Evolutionary conservation across 768 basidiomycete species (phyloP), one percentile per base, ranked within the genome.

Genomic region (Phylloporus sp.): DNA sequence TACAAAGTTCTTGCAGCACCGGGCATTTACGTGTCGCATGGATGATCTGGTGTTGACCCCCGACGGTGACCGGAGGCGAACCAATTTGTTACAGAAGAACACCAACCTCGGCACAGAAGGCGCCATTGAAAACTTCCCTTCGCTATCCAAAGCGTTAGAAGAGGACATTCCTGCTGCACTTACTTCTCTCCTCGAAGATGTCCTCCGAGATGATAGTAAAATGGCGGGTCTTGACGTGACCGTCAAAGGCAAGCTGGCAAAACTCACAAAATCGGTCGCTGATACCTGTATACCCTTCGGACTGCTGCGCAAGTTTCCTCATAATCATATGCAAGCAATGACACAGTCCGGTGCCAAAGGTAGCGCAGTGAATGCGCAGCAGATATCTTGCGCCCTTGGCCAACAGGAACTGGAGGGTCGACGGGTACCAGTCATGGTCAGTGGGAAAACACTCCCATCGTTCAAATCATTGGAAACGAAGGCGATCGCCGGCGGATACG

Each of bases 301-400:
- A 27, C 80, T 99, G 38, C 76, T 92, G 56, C 90, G 94, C 58
- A 83, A 86, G 52, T 99, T 99, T 74, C 96, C 96, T 33, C 82
- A 91, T 62, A 99, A 99, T 69, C 84, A 98, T 79, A 98, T 98
- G 96, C 95, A 98, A 66, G 82, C 86, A 37, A 98, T 98, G 96
- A 97, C 94, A 3, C 79, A 89, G 44, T 97, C 95, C 28, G 96
- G 96, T 55, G 96, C 96, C 35, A 99, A 99, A 69, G 96, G 96
- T 42, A 94, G 90, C 50, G 87, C 90, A 13, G 95, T 97, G 66
- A 99, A 99, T 60, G 96, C 91, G 20, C 83, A 90, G 39, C 94
- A 98, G 62, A 99, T 99, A 57, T 98, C 96, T n/a, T 98, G 93
- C 54, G 82, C 86, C 14, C 80, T 99, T 35, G 96, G 96, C 48